Evolutionary conservation across 2,329 filamentous ascomycete species (phyloP), one percentile per base, ranked within the genome.

Genomic region (Aspergillus aculeatus): DNA sequence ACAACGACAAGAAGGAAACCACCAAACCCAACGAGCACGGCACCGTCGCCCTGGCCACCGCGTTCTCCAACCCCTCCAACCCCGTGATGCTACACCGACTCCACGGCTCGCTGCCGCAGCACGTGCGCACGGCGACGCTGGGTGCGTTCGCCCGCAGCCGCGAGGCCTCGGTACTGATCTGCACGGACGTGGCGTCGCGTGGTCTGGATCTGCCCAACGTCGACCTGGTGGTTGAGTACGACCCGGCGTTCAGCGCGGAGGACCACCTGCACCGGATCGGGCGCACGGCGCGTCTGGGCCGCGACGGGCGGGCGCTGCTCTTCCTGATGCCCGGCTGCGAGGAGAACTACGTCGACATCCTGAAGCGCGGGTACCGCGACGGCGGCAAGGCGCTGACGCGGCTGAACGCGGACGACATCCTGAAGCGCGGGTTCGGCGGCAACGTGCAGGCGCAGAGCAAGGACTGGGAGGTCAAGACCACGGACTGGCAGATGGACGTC

Each of bases 241-340:
- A 99, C 72, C 93, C 95, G 0, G 91, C 95, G 2, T 98, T 98
- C 77, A 92, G 90, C 72, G 88, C 92, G 24, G 90, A 93, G 62
- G 95, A 99, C 74, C 95, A 99, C 74, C 84, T 97, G 7, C 95
- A 99, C 78, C 89, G 95, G 58, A 91, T 98, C 57, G 95, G 95
- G 57, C 90, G 95, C 74, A 99, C 95, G 11, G 95, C 95, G 3
- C 91, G 95, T 81, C 91, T 96, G 1, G 95, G 95, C 16, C 89
- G 91, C 5, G 85, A 94, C 11, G 95, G 95, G 29, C 88, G 93
- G 58, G 92, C 95, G 0, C 83, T 91, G 11, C 87, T 98, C 24
- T 98, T 98, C 81, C 85, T 99, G 14, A 86, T 93, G 60, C 95
- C 95, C 0, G 95, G 95, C 16, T 87, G 86, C 58, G 95, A 99